These are phyloP conservation scores for Globisporangium uncinulatum DNA, from an alignment of 352 stramenopile species.

Conservation along the genomic window DNA sequence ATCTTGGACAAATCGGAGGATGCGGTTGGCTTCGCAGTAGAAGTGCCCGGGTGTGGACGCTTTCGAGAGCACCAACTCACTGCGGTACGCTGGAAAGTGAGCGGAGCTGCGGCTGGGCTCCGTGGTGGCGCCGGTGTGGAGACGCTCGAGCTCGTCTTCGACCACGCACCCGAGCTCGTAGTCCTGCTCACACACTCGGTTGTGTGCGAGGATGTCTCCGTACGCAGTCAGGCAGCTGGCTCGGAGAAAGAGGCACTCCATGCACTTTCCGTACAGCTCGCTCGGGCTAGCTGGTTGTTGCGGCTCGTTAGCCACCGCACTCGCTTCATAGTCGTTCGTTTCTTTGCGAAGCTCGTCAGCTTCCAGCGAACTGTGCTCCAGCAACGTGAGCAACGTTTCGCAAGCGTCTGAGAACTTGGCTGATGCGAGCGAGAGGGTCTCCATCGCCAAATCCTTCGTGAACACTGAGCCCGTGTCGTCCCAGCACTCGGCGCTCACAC, in stretches of 20 bases:
- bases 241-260: constrained; percentile 38
- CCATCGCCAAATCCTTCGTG: constrained; percentile 41
- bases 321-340: constrained; percentile 7
- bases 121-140: background rate
- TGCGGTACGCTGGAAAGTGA: constrained; percentile 1
- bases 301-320: background rate
- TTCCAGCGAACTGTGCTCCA: background rate
- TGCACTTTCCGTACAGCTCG: constrained; percentile 32
- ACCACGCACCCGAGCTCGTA: constrained; percentile 46
- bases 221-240: constrained; percentile 48
- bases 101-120: background rate
- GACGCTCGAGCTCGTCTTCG: constrained; percentile 30
- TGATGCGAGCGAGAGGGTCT: constrained; percentile 57
- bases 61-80: constrained; percentile 26
- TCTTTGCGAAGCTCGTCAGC: background rate
- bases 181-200: constrained; percentile 25
- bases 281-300: background rate
- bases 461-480: constrained; percentile 25
- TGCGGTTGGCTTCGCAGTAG: constrained; percentile 53
- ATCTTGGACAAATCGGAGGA: constrained; percentile 34
- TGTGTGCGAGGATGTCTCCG: constrained; percentile 46
- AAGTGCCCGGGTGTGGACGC: constrained; percentile 35
- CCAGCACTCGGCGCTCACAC: constrained; percentile 30
- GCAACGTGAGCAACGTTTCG: constrained; percentile 11
- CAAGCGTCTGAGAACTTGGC: constrained; percentile 44